phyloP scores from a whole-genome alignment of 768 basidiomycete species.

The Cubamyces sp. region DNA sequence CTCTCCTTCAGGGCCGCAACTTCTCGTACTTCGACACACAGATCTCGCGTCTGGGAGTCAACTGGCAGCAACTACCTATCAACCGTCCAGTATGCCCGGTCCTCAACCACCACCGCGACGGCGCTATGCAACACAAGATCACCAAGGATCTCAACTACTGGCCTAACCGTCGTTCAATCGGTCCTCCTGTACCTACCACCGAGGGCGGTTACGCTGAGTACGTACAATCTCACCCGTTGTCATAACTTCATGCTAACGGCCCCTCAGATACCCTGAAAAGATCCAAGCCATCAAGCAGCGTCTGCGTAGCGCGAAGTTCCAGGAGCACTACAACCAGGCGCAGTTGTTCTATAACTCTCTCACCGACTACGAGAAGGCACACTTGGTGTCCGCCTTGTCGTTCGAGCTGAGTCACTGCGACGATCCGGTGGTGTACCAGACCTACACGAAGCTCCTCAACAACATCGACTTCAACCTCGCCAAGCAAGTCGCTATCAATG shows the following conservation, averaged over 20 bases:
- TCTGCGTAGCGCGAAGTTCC: conserved; percentile 72
- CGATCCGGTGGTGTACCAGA: conserved; percentile 69
- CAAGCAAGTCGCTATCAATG: conserved; percentile 62
- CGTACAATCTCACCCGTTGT: conserved; percentile 27
- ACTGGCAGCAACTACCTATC: conserved; percentile 83
- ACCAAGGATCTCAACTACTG: conserved; percentile 75
- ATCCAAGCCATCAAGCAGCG: conserved; percentile 60
- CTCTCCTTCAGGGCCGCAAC: conserved; percentile 81
- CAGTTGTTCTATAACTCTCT: conserved; percentile 88
- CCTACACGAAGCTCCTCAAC: conserved; percentile 69
- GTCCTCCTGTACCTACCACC: conserved; percentile 49
- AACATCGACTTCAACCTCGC: conserved; percentile 79
- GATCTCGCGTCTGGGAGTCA: conserved; percentile 76
- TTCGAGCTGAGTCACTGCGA: conserved; percentile 89
- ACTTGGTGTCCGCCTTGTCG: conserved; percentile 68
- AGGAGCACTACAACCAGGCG: conserved; percentile 77
- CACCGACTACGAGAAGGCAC: conserved; percentile 64
- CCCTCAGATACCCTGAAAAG: conserved; percentile 50
- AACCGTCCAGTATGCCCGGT: conserved; percentile 81
- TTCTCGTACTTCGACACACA: conserved; percentile 91
- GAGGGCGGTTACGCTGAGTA: conserved; percentile 66
- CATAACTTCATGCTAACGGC: conserved; percentile 19
- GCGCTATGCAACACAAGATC: conserved; percentile 59
- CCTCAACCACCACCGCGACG: conserved; percentile 70
- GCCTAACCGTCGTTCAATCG: conserved; percentile 70